Evolutionary conservation across 768 basidiomycete genomes (phyloP).

Genomic region (Phanerodontia chrysosporium): DNA sequence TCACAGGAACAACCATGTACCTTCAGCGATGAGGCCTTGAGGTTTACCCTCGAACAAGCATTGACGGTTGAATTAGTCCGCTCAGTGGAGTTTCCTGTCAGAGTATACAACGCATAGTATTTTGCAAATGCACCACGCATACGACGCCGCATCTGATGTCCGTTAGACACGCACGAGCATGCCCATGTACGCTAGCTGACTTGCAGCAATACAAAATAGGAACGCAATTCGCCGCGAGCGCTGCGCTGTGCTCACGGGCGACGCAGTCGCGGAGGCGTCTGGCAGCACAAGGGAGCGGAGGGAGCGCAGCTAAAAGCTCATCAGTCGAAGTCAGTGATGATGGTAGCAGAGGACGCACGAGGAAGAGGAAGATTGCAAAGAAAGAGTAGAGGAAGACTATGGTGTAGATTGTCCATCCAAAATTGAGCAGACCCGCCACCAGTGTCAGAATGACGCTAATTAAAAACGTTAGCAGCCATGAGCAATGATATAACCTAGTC

Average conservation of each 20-base stretch:
- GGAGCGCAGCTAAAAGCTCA: constrained; percentile 71
- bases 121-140: neutral
- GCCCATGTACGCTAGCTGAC: constrained; percentile 84
- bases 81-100: no score
- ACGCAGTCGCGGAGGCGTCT: constrained; percentile 56
- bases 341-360: no score
- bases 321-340: no score
- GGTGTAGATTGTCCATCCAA: constrained; percentile 60
- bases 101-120: neutral
- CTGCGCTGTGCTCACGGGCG: constrained; percentile 68
- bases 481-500: constrained; percentile 8
- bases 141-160: neutral
- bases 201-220: constrained; percentile 79
- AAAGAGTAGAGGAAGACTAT: constrained; percentile 82
- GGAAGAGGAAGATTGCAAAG: constrained; percentile 88
- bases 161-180: constrained; percentile 65
- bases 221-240: constrained; percentile 85
- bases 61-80: no score
- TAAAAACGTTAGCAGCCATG: neutral
- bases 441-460: constrained; percentile 81
- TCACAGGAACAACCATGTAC: no score
- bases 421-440: constrained; percentile 61
- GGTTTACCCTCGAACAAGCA: no score
- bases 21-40: no score
- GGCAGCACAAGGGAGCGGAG: constrained; percentile 89